These are phyloP conservation scores for Cenococcum geophilum DNA, from an alignment of 495 filamentous ascomycete species.

Conservation along the genomic window DNA sequence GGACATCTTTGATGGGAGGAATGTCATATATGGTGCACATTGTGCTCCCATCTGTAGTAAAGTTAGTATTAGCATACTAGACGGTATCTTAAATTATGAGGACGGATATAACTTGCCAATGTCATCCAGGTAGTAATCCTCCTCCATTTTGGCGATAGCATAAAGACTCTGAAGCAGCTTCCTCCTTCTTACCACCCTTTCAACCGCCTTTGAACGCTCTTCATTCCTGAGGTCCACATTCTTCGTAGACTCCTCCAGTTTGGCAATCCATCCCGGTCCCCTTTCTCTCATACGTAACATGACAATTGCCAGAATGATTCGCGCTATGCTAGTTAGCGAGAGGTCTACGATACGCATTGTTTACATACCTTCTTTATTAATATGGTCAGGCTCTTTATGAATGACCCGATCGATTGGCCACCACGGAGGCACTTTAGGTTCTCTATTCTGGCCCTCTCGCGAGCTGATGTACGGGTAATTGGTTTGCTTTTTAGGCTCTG, in stretches of 20 bases:
- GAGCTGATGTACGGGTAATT: conserved; percentile 66
- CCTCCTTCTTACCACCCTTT: background rate
- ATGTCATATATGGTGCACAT: background rate
- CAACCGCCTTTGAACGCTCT: background rate
- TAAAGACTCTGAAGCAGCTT: background rate
- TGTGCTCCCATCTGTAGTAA: background rate
- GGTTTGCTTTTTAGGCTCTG: conserved; percentile 82
- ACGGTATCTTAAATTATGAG: background rate
- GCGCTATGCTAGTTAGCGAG: conserved; percentile 37
- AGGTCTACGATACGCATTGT: background rate
- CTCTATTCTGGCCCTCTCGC: conserved; percentile 13
- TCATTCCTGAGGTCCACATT: background rate
- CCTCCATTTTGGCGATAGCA: conserved; percentile 7
- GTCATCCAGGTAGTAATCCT: conserved; percentile 5
- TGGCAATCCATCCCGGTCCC: background rate
- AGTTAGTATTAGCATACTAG: too few species aligned
- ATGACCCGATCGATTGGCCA: conserved; percentile 62
- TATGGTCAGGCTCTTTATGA: conserved; percentile 83
- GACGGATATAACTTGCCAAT: conserved; percentile 3
- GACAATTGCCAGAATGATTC: conserved; percentile 38
- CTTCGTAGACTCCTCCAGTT: conserved; percentile 4
- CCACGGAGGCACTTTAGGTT: conserved; percentile 54
- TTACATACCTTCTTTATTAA: conserved; percentile 60
- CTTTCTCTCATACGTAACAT: conserved; percentile 2
- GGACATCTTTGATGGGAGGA: background rate